Conservation (phyloP, 495 filamentous ascomycete species). For the Aspergillus ellipticus region DNA sequence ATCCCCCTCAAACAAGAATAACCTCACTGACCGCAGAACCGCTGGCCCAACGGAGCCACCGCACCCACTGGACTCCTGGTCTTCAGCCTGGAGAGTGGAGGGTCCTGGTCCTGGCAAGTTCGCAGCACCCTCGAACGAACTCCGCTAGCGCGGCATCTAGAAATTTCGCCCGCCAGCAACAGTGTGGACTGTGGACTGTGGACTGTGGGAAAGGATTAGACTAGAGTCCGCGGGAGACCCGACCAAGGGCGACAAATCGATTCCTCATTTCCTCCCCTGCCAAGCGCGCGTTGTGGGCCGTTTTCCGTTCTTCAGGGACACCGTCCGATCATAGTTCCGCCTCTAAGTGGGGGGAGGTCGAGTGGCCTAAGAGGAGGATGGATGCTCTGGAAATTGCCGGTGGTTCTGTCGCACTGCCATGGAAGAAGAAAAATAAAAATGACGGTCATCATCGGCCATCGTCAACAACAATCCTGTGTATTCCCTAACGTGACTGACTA, state of each 20-base stretch:
- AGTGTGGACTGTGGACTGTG: no score
- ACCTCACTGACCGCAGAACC: no score
- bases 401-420: neutral
- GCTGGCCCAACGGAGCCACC: no score
- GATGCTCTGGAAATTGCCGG: neutral
- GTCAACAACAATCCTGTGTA: no score
- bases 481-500: neutral
- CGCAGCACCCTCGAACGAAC: conserved; percentile 9
- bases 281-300: conserved; percentile 20
- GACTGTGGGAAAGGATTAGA: neutral
- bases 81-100: no score
- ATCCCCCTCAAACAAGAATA: no score
- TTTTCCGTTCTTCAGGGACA: conserved; percentile 18
- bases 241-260: conserved; percentile 2
- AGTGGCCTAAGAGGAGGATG: neutral
- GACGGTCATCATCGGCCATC: no score
- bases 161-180: conserved; percentile 16
- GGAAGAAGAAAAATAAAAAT: neutral
- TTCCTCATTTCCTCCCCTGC: conserved; percentile 12
- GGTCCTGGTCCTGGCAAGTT: no score
- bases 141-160: conserved; percentile 18
- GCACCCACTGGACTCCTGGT: no score
- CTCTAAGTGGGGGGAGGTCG: conserved; percentile 5
- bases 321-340: conserved; percentile 18
- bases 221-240: neutral